These are phyloP conservation scores for Coemansia sp. DNA, from an alignment of 192 early-diverging fungal genomes.

Conservation along the genomic window DNA sequence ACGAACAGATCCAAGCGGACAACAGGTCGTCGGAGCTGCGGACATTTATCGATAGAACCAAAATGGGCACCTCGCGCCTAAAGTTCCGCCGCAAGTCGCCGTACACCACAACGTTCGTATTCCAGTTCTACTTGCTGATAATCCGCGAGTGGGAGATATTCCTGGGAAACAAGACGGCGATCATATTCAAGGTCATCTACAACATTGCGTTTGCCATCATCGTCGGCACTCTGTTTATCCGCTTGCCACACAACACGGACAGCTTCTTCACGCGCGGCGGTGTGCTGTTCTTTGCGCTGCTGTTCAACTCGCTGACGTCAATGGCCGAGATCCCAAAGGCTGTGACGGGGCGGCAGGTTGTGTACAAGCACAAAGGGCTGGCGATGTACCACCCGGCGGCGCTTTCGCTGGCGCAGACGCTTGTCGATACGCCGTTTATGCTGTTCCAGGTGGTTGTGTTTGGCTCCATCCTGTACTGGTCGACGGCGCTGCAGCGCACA, in stretches of 20 bases:
- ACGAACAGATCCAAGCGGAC: too few relatives aligned
- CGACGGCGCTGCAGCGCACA: slow-evolving; percentile 53
- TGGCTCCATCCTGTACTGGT: slow-evolving; percentile 64
- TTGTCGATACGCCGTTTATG: slow-evolving; percentile 56
- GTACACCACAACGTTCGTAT: too few relatives aligned
- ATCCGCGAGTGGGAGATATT: too few relatives aligned
- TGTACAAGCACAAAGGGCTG: slow-evolving; percentile 78
- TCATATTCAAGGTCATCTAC: slow-evolving; percentile 63
- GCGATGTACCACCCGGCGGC: slow-evolving; percentile 56
- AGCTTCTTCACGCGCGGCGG: slow-evolving; percentile 66
- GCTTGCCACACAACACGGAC: slow-evolving; percentile 55
- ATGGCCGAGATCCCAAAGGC: slow-evolving; percentile 69
- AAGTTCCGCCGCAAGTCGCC: too few relatives aligned
- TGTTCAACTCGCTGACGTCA: slow-evolving; percentile 71
- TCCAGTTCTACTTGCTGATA: too few relatives aligned
- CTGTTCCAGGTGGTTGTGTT: slow-evolving; percentile 58
- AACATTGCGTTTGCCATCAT: slow-evolving; percentile 71
- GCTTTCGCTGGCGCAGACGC: slow-evolving; percentile 25
- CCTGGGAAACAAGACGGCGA: slow-evolving; percentile 53
- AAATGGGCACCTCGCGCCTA: too few relatives aligned
- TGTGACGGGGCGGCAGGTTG: slow-evolving; percentile 67
- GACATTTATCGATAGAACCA: too few relatives aligned
- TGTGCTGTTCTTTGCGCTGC: slow-evolving; percentile 59
- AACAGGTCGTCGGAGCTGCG: too few relatives aligned
- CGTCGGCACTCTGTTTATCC: slow-evolving; percentile 71